A percentile compares a stretch with the other conserved stretches of the same genome.
Evolutionary conservation across 768 basidiomycete species (phyloP).

Genomic region (Collybia mongolica): DNA sequence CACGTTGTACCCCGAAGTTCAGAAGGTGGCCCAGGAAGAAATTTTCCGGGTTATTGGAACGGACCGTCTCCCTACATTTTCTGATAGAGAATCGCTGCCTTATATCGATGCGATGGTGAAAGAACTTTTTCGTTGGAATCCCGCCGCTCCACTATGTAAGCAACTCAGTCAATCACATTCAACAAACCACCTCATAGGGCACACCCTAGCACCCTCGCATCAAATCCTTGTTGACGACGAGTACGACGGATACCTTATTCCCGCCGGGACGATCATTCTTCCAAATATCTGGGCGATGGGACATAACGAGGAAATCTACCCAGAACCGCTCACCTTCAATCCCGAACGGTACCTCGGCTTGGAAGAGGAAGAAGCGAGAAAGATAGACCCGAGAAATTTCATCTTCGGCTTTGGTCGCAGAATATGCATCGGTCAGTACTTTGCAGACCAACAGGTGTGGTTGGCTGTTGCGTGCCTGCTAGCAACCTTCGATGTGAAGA

Average conservation of each 20-base stretch:
- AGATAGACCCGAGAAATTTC: slow-evolving; percentile 5
- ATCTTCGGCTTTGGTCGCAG: slow-evolving; percentile 26
- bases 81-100: slow-evolving; percentile 22
- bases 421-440: slow-evolving; percentile 9
- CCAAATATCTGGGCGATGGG: slow-evolving; percentile 11
- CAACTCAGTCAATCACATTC: not conserved
- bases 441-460: slow-evolving; percentile 11
- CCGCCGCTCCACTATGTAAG: slow-evolving; percentile 23
- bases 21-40: slow-evolving; percentile 27
- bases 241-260: slow-evolving; percentile 10
- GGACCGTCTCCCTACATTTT: slow-evolving; percentile 24
- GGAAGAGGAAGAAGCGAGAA: not conserved
- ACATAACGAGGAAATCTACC: slow-evolving; percentile 15
- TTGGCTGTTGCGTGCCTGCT: slow-evolving; percentile 11
- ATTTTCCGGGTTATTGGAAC: slow-evolving; percentile 26
- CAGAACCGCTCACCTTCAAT: slow-evolving; percentile 23
- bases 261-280: slow-evolving; percentile 9
- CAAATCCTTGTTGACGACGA: slow-evolving; percentile 13
- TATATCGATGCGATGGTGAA: slow-evolving; percentile 27
- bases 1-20: slow-evolving; percentile 26
- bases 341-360: slow-evolving; percentile 1
- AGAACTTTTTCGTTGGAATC: slow-evolving; percentile 25
- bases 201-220: slow-evolving; percentile 12
- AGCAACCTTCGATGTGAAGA: slow-evolving; percentile 9
- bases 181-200: too few species aligned